phyloP scores from a whole-genome alignment of 129 eudicot species.

The sunflower (Helianthus annuus) region DNA sequence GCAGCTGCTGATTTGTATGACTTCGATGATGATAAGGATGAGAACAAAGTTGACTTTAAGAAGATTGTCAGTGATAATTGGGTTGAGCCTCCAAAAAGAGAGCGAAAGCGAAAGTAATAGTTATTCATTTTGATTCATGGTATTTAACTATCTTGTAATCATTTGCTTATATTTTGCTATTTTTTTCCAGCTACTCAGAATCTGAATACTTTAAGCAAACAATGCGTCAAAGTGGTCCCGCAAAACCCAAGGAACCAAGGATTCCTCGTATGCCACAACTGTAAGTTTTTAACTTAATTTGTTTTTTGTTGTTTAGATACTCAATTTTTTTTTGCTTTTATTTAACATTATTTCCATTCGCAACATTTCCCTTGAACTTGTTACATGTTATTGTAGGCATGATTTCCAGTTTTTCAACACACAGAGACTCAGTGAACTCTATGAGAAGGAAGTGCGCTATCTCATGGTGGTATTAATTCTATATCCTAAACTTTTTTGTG shows the following conservation, averaged over 20 bases:
- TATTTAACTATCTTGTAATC: not conserved
- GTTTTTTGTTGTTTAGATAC: not conserved
- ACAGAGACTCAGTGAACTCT: constrained; percentile 91
- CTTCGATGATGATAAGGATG: constrained; percentile 95
- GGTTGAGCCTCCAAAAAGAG: constrained; percentile 96
- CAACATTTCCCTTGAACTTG: not conserved
- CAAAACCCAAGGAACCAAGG: constrained; percentile 94
- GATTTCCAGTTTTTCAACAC: constrained; percentile 98
- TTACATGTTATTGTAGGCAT: constrained; percentile 53
- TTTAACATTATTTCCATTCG: not conserved
- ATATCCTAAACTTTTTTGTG: not conserved
- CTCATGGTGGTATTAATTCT: constrained; percentile 69
- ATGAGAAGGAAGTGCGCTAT: constrained; percentile 98
- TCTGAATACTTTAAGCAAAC: constrained; percentile 99
- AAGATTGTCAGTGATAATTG: constrained; percentile 93
- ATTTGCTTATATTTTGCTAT: not conserved
- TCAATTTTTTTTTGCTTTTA: too few relatives aligned
- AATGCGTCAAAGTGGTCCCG: constrained; percentile 98
- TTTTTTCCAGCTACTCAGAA: constrained; percentile 75
- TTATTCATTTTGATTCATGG: not conserved
- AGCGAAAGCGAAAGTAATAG: constrained; percentile 92
- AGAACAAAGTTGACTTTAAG: constrained; percentile 89
- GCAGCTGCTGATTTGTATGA: constrained; percentile 98
- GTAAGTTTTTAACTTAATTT: constrained; percentile 40
- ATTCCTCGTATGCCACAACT: constrained; percentile 99